A percentile compares a stretch with the other conserved stretches of the same genome.
These are phyloP conservation scores for Aphanomyces euteiches DNA, from an alignment of 352 stramenopile genomes.

Conservation along the genomic window DNA sequence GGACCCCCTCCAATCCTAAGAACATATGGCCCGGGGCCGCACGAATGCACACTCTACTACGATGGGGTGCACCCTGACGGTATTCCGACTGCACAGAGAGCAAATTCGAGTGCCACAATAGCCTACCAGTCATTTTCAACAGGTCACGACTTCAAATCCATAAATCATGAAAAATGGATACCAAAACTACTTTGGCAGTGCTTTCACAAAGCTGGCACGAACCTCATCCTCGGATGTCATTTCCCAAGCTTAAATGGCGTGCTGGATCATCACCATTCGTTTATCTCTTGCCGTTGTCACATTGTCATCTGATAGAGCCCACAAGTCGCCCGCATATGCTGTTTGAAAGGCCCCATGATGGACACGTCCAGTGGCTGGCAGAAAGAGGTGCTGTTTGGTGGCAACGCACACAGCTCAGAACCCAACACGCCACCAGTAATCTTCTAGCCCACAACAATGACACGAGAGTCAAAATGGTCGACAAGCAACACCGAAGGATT, in stretches of 20 bases:
- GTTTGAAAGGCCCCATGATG: constrained; percentile 31
- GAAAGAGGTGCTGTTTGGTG: constrained; percentile 26
- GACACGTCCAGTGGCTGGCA: constrained; percentile 30
- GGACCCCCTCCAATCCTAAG: too few species aligned
- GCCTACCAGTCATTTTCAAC: too few species aligned
- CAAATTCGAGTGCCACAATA: too few species aligned
- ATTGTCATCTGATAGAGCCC: neutral
- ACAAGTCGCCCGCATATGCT: neutral
- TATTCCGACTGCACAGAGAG: too few species aligned
- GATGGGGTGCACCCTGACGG: too few species aligned
- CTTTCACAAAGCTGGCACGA: neutral
- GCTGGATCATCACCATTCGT: neutral
- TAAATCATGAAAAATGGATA: too few species aligned
- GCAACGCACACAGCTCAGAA: constrained; percentile 15
- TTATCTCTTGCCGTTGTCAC: neutral
- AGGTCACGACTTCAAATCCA: too few species aligned
- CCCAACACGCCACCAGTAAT: neutral
- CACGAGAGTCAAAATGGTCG: constrained; percentile 35
- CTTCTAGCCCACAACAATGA: neutral
- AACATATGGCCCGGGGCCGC: too few species aligned
- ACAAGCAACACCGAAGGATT: constrained; percentile 29
- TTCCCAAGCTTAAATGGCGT: neutral
- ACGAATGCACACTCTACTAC: too few species aligned
- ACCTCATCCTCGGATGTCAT: neutral
- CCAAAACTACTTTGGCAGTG: constrained; percentile 4